phyloP scores from a whole-genome alignment of 148 eudicot species.

The Nepenthes gracilis region DNA sequence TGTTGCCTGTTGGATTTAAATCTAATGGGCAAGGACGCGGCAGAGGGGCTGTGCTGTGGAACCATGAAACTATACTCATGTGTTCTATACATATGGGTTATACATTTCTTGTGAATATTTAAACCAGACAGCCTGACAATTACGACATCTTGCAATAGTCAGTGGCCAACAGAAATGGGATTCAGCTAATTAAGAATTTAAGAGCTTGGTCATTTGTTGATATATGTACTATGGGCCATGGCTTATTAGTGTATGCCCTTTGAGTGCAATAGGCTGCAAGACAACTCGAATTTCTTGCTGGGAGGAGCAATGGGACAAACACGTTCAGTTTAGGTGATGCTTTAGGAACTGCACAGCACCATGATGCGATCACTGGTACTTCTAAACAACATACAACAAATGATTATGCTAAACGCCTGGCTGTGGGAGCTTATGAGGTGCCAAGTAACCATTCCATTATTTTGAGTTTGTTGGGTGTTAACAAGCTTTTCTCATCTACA shows the following conservation, averaged over 20 bases:
- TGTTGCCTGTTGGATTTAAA: too few species aligned
- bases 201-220: background rate
- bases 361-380: slow-evolving; percentile 80
- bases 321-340: slow-evolving; percentile 76
- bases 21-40: too few species aligned
- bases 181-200: too few species aligned
- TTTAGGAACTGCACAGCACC: slow-evolving; percentile 82
- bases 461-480: background rate
- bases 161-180: too few species aligned
- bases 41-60: too few species aligned
- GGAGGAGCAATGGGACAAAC: slow-evolving; percentile 44
- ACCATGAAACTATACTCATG: too few species aligned
- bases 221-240: background rate
- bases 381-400: slow-evolving; percentile 70
- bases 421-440: slow-evolving; percentile 74
- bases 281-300: slow-evolving; percentile 62
- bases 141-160: too few species aligned
- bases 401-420: slow-evolving; percentile 71
- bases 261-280: slow-evolving; percentile 57
- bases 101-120: too few species aligned
- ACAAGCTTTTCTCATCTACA: background rate
- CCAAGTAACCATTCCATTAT: background rate
- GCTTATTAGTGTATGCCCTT: background rate
- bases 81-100: too few species aligned
- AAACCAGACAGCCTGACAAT: too few species aligned